phyloP scores from a whole-genome alignment of 129 eudicot genomes.

The Calendula officinalis region DNA sequence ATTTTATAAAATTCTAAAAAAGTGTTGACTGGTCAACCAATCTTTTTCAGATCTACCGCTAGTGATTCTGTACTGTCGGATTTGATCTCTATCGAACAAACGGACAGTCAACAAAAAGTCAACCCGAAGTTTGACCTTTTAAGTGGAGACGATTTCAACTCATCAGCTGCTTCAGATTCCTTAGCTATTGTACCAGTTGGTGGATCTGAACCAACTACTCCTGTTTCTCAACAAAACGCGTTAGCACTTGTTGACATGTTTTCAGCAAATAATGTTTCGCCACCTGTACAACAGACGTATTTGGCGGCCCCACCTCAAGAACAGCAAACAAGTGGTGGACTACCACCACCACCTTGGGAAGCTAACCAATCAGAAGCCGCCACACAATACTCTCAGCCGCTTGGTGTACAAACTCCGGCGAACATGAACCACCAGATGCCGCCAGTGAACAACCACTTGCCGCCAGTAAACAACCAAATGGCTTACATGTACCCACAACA shows the following conservation, averaged over 20 bases:
- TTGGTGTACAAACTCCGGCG: conserved; percentile 13
- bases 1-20: too few species aligned
- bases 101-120: not conserved
- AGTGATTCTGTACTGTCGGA: too few species aligned
- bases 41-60: too few species aligned
- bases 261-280: not conserved
- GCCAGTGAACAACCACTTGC: conserved; percentile 32
- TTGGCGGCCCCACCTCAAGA: conserved; percentile 20
- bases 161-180: not conserved
- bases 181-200: not conserved
- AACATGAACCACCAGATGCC: conserved; percentile 27
- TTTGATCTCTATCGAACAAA: too few species aligned
- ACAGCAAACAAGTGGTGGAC: conserved; percentile 35
- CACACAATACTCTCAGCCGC: conserved; percentile 21
- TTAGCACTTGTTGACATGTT: not conserved
- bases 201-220: not conserved
- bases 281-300: not conserved
- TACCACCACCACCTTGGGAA: conserved; percentile 99
- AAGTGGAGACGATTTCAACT: not conserved
- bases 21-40: too few species aligned
- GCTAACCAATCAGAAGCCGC: conserved; percentile 31
- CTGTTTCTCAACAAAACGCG: not conserved
- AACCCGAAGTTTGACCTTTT: not conserved
- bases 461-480: too few species aligned
- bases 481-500: conserved; percentile 46